These are phyloP conservation scores for Hortiboletus flavorubellus DNA, from an alignment of 768 basidiomycete genomes.

Conservation along the genomic window DNA sequence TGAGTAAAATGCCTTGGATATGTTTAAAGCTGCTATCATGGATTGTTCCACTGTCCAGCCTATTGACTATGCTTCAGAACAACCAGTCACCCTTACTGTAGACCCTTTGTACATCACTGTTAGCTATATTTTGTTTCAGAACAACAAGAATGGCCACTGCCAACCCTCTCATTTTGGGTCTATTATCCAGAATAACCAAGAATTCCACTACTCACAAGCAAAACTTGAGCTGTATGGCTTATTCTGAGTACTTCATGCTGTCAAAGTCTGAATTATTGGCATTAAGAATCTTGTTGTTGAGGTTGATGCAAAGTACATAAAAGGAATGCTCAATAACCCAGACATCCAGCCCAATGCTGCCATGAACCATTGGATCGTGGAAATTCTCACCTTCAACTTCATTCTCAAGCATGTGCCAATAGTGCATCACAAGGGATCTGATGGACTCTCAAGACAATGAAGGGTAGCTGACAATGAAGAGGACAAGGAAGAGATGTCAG, in stretches of 20 bases:
- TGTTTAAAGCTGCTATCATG: conserved; percentile 20
- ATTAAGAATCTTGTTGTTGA: conserved; percentile 34
- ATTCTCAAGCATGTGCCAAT: conserved; percentile 30
- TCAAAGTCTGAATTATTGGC: conserved; percentile 30
- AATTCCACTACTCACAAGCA: conserved; percentile 12
- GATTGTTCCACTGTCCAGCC: conserved; percentile 3
- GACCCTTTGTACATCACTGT: conserved; percentile 33
- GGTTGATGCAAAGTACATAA: conserved; percentile 39
- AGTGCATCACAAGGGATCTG: conserved; percentile 20
- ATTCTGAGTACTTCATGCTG: conserved; percentile 18
- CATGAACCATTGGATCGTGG: conserved; percentile 28
- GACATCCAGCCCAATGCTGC: conserved; percentile 32
- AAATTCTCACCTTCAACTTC: conserved; percentile 32
- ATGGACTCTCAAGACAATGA: conserved; percentile 29
- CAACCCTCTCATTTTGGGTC: conserved; percentile 37
- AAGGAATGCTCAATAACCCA: conserved; percentile 38
- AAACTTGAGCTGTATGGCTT: conserved; percentile 32
- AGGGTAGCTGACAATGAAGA: conserved; percentile 13
- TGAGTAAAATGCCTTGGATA: background rate
- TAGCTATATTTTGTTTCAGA: conserved; percentile 34
- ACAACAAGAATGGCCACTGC: conserved; percentile 7
- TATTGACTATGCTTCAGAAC: conserved; percentile 11
- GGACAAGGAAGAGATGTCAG: conserved; percentile 14
- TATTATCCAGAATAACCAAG: conserved; percentile 31
- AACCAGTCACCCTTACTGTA: conserved; percentile 16